Base-by-base conservation (phyloP, 768 basidiomycete species). In the Paxillus rubicundulus region DNA sequence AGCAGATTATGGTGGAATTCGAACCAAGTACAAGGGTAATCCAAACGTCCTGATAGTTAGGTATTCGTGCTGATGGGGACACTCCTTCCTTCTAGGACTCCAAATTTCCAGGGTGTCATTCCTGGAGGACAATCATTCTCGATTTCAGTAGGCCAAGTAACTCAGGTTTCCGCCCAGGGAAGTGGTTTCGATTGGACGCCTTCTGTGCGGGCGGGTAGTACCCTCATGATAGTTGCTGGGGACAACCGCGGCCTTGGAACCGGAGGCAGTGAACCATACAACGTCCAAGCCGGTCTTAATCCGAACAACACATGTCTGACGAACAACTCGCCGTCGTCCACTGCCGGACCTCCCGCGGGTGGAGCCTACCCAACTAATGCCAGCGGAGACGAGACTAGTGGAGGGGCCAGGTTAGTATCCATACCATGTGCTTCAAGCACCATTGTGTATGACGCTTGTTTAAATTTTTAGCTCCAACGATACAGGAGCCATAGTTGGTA, bases 61-160 rank as follows among this genome's bases (percentile, higher is more conserved):
- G 16, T 44, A 34, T 47, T 39, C n/a, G 30, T 32, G 14, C 28
- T 53, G 55, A 42, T 24, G 27, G 12, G 3, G n/a, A 45, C 24
- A 33, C 40, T 39, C 20, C 40, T 1, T 43, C 7, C 37, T 30
- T 47, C 21, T 53, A 87, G 87, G 14, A 80, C 63, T 1, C 77
- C 82, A n/a, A 76, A 66, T 32, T 87, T 89, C 64, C 72, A 81
- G 21, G 87, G 87, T 3, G 74, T 89, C 39, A 90, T 92, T 30
- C 90, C 90, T 1, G 90, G 89, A 1, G 89, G 89, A 12, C 73
- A 87, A 47, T 88, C 88, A 0, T 89, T 91, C 63, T 59, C 73
- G 6, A 79, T 92, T 41, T 85, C 86, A 1, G 54, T 77, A 56
- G 74, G 75, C 12, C 28, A 62, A 2, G 64, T 86, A 18, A 79